Evolutionary conservation across 768 basidiomycete genomes (phyloP), one percentile per base, ranked within the genome.

Genomic region (Pisolithus tinctorius): DNA sequence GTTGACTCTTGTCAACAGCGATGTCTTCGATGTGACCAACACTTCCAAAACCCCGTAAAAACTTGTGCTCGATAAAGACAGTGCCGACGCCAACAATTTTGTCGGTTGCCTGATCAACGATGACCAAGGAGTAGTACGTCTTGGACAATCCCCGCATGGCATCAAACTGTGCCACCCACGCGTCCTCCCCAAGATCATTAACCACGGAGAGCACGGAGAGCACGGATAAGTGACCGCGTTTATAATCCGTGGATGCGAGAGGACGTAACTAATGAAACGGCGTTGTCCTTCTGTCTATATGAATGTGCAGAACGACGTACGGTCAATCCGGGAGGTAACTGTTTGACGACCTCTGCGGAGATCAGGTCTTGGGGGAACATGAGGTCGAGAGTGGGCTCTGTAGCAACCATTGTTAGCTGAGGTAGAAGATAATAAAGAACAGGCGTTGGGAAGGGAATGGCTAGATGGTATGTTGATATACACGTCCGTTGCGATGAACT

Each of bases 21-120:
- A 99, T 96, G 65, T 99, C 96, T 70, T 99, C 96, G 56, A 99
- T 93, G 63, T 99, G 96, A 0, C 94, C 96, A 13, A 93, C 89
- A 56, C 77, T 77, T 20, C 91, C 90, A n/a, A 90, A 73, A 1
- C 80, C 82, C 38, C 93, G 79, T 40, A 93, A 72, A 77, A 98
- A 97, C 73, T 99, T 98, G 71, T 87, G 86, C 71, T 99, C 96
- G 56, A 98, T 69, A 63, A 98, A 82, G 49, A 96, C 73, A 6
- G 82, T 79, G 17, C 94, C 95, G 37, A 86, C 82, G 20, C 76
- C 94, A 42, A 94, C 86, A 63, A 99, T 84, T 57, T 73, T 71
- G 73, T 96, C 91, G 1, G 82, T 78, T 13, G 73, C 63, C 50
- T 82, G 80, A 66, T 85, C 78, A 54, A 95, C 71, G 62, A 98